Base-by-base conservation (phyloP, 164 flowering plant genomes). In the Houttuynia cordata region DNA sequence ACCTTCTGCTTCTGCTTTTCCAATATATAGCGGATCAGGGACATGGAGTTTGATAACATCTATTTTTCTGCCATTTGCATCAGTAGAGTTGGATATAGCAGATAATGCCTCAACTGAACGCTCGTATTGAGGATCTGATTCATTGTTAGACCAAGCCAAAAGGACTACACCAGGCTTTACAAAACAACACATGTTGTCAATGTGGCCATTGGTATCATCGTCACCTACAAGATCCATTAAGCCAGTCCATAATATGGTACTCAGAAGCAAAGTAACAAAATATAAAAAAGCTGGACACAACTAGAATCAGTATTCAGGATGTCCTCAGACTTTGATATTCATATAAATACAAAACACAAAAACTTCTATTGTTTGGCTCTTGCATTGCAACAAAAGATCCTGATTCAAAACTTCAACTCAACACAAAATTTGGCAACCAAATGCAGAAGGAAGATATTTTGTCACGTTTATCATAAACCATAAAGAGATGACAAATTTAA, bases 141-240 rank as follows among this genome's bases (percentile, higher is more conserved):
- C 71, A 72, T 93, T 92, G 71, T 90, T 85, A 21, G 95, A 90
- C 99, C 99, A 93, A 13, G 99, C 77, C 71, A 93, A 67, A 75
- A 86, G 54, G 66, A 93, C 96, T 17, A 84, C 90, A 45, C 96
- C 99, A 67, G 99, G 97, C 78, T 68, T 90, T 37, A 61, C 97
- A 73, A 93, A 93, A 66, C 99, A 93, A 80, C 99, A 93, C 87
- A 93, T 86, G 67, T 93, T 93, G 74, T 93, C 99, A 24, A 93
- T 74, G 63, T 93, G 99, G 15, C 99, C 99, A 75, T 93, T 93
- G 12, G 99, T 93, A 73, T 93, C 99, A 67, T 93, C 97, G 76
- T 93, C 99, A 65, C 97, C 98, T 93, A 81, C 52, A 56, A 54
- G 54, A 10, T 10, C 49, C 49, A 42, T 42, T 42, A 42, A 30